A percentile compares a stretch with the other conserved stretches of the same genome.
Conservation (phyloP, 1,284 basidiomycete species). For the Leucoagaricus sp. region DNA sequence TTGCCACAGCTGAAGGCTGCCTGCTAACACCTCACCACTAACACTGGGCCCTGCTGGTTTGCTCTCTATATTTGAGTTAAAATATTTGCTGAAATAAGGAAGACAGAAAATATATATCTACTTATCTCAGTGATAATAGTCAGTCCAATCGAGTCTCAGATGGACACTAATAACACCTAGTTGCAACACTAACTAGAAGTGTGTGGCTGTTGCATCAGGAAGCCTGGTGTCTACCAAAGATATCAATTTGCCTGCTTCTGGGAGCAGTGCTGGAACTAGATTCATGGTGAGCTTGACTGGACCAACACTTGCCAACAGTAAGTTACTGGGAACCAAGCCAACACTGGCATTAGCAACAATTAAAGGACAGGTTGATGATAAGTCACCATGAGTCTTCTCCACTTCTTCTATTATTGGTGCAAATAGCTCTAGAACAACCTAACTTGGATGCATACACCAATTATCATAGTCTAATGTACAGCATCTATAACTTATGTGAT, state of each 20-base stretch:
- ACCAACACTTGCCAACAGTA: not conserved
- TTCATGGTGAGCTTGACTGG: not conserved
- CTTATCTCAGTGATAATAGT: conserved; percentile 3
- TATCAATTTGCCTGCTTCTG: conserved; percentile 1
- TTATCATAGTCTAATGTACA: conserved; percentile 79
- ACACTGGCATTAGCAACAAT: conserved; percentile 2
- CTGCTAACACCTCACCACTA: conserved; percentile 48
- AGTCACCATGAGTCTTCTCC: conserved; percentile 75
- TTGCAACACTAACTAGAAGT: conserved; percentile 11
- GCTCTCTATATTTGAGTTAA: conserved; percentile 49
- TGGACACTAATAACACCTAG: conserved; percentile 1
- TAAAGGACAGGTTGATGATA: conserved; percentile 44
- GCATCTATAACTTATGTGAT: conserved; percentile 75
- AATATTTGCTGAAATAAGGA: conserved; percentile 20
- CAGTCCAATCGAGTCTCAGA: conserved; percentile 2
- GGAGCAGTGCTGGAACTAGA: not conserved
- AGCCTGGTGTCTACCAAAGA: conserved; percentile 11
- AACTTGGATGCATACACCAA: conserved; percentile 61
- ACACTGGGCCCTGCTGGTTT: conserved; percentile 74
- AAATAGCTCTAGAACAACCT: conserved; percentile 70
- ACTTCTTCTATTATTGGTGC: conserved; percentile 68
- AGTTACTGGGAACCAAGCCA: conserved; percentile 7
- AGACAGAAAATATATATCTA: conserved; percentile 15
- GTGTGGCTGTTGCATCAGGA: conserved; percentile 11
- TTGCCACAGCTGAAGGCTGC: conserved; percentile 38